Base-by-base conservation (phyloP, 2,329 filamentous ascomycete species). In the Pseudocercospora macadamiae region DNA sequence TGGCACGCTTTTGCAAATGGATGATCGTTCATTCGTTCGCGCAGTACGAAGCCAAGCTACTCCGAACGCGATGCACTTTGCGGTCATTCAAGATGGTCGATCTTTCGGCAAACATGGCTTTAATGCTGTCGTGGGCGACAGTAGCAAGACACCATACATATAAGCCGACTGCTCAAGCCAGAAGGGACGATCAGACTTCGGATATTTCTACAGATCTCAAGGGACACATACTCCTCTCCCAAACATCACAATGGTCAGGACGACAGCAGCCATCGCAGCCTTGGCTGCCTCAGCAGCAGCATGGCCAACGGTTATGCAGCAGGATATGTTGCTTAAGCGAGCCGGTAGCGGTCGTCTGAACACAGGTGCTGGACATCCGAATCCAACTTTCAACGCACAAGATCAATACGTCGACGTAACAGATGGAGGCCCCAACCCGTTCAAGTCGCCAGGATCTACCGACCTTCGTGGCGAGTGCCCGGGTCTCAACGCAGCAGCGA, bases 401-500 rank as follows among this genome's bases (percentile, higher is more conserved):
- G 53, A 59, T 8, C 58, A 65, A 30, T 65, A 54, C 23, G 63
- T 65, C 32, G 64, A 68, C 34, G 61, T 70, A 7, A 64, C 58
- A 21, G 55, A 60, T 30, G 54, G 53, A 36, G 66, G 70, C n/a
- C 42, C 57, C 4, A 64, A 73, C 36, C 64, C 62, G 4, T 73
- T 67, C 47, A 57, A 57, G 14, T 49, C 70, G 21, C 71, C 70
- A 19, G 63, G 61, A 2, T n/a, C 49, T 14, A 57, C 55, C 16
- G 57, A 66, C 44, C 37, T 75, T 25, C 64, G 68, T 18, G 72
- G 72, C n/a, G 62, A 68, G 32, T 70, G 68, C 47, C 66, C 66
- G 14, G 66, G 62, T 19, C 28, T 59, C 2, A 55, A 55, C 12
- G 53, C 53, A 12, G 53, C 49, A 9, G 48, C 36, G 1, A 57